Base-by-base conservation (phyloP, 306 rosid genomes). In the Parietaria judaica region DNA sequence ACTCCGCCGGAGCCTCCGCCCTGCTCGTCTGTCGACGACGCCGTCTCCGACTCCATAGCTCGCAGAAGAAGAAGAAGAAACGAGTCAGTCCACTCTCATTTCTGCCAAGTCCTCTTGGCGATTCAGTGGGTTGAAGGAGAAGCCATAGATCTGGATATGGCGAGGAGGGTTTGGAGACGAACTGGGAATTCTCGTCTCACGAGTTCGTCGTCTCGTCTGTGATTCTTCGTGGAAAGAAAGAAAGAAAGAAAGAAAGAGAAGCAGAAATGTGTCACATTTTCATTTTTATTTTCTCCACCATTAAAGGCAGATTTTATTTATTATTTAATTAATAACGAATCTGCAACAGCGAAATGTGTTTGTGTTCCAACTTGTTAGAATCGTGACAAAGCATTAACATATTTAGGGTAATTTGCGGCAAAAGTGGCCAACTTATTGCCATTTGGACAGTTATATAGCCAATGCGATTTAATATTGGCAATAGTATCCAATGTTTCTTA, bases 21-120 rank as follows among this genome's bases (percentile, higher is more conserved):
- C 56, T 75, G 83, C 51, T 71, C 86, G 36, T 87, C 88, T 31
- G 78, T 61, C 5, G 76, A 79, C 78, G 88, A 80, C 85, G 83
- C 77, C 85, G 81, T 85, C 72, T 74, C 88, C 60, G 83, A 64
- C 66, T 83, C 94, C 87, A 87, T 74, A 15, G 43, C n/a, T 35
- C 70, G 9, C 63, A 66, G 62, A 23, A 54, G 17, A 70, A 69
- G 52, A 64, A 52, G 43, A 37, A 50, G 36, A 41, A 56, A 43
- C 58, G 31, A 23, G 31, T 23, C 31, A 23, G 31, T 23, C 31
- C 47, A 53, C 36, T 5, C 64, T 36, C 79, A 69, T 65, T 47
- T 43, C 31, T 44, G 55, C 11, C 17, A 54, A 65, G 68, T 55
- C 56, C 55, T 43, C 17, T 43, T 3, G 51, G 11, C 59, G 43